Evolutionary conservation across 2,329 filamentous ascomycete genomes (phyloP), one percentile per base, ranked within the genome.

Genomic region (Colletotrichum tropicale): DNA sequence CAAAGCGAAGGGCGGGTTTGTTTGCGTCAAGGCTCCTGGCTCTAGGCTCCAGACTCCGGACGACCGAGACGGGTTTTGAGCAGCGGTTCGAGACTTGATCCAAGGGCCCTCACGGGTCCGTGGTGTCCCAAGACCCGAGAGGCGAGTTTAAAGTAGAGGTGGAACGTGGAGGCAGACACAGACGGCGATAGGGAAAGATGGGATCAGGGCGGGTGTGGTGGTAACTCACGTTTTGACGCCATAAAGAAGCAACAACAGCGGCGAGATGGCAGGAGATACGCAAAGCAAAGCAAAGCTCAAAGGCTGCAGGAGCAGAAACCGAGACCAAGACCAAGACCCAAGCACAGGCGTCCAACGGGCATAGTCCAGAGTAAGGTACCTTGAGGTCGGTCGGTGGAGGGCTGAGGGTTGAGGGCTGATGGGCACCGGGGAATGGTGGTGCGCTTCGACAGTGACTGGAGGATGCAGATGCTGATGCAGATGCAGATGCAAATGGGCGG

Each of bases 171-270:
- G 26, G 61, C 61, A 64, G 32, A 64, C 32, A 38, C 61, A 43
- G 58, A 69, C 56, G 69, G 60, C 72, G 73, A 43, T 70, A 28
- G 67, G 61, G 21, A 52, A 65, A 60, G 68, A 66, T 43, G 72
- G 26, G 61, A 38, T 72, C 62, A 68, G 69, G 26, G 58, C 72
- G 48, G 34, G 30, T 26, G 55, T 18, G n/a, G 18, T n/a, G 13
- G 8, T 32, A 66, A 78, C 76, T 66, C 72, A 77, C 75, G 76
- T 77, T 70, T 78, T 76, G 76, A 77, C 77, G 72, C 78, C 77
- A 77, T 78, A 78, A 76, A 75, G 71, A 70, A 69, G 70, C 68
- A 75, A 66, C 38, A 62, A 56, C 69, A 76, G 64, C 64, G 28
- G 36, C 48, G 56, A 67, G 34, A 55, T 36, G 43, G 34, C 55